Percentiles rank a stretch among this genome's conserved stretches.
Evolutionary conservation across 225 moss, liverwort and hornwort species (phyloP).

Genomic region (Polytrichum commune): DNA sequence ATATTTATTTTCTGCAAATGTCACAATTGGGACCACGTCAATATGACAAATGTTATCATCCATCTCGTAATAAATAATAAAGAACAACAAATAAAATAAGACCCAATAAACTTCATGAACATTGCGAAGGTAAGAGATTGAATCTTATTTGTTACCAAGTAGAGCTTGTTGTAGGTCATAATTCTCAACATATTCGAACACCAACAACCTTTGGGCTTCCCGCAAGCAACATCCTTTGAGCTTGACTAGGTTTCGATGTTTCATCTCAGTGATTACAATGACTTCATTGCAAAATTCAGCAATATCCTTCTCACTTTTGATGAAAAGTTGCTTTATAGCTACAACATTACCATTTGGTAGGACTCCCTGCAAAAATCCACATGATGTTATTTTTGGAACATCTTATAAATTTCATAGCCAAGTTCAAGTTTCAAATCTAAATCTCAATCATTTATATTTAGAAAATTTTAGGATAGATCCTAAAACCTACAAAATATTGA

Average conservation of each 20-base stretch:
- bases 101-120: no score
- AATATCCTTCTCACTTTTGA: constrained; percentile 10
- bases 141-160: not conserved
- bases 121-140: no score
- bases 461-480: not conserved
- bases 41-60: no score
- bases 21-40: not conserved
- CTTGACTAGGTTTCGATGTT: constrained; percentile 39
- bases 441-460: not conserved
- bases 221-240: constrained; percentile 40
- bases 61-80: no score
- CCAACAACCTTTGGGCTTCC: constrained; percentile 17
- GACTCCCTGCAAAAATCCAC: not conserved
- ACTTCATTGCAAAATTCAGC: constrained; percentile 45
- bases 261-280: constrained; percentile 34
- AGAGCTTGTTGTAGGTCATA: constrained; percentile 10
- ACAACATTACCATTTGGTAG: not conserved
- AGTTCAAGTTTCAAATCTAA: no score
- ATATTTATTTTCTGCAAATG: not conserved
- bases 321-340: constrained; percentile 1
- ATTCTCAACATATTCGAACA: constrained; percentile 31
- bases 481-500: no score
- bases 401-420: no score
- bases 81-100: no score
- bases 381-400: not conserved